phyloP scores from a whole-genome alignment of 106 monocot species.

The Alisma plantagoaquatica region DNA sequence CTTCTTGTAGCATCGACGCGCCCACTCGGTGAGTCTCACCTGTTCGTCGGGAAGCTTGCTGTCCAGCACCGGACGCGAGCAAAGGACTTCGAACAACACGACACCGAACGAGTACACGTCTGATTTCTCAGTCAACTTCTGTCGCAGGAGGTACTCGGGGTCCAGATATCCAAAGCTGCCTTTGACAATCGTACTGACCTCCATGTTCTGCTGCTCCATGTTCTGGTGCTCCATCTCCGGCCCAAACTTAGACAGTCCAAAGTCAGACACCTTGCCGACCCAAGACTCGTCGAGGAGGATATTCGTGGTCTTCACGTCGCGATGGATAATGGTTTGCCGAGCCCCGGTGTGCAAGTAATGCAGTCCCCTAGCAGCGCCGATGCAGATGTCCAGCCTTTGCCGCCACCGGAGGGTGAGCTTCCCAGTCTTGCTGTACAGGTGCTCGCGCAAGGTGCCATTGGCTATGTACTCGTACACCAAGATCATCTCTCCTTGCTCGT shows the following conservation, averaged over 20 bases:
- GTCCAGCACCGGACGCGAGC: slow-evolving; percentile 13
- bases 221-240: slow-evolving; percentile 9
- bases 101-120: slow-evolving; percentile 21
- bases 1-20: slow-evolving; percentile 11
- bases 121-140: slow-evolving; percentile 13
- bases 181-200: slow-evolving; percentile 36
- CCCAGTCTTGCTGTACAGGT: slow-evolving; percentile 19
- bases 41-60: slow-evolving; percentile 8
- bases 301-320: slow-evolving; percentile 38
- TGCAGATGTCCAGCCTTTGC: slow-evolving; percentile 36
- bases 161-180: slow-evolving; percentile 35
- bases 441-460: slow-evolving; percentile 24
- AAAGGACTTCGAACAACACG: slow-evolving; percentile 23
- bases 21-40: slow-evolving; percentile 30
- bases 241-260: slow-evolving; percentile 27
- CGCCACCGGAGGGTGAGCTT: slow-evolving; percentile 21
- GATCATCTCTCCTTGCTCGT: slow-evolving; percentile 31
- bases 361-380: slow-evolving; percentile 28
- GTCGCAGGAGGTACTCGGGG: slow-evolving; percentile 25
- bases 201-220: too few species aligned
- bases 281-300: slow-evolving; percentile 30
- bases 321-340: slow-evolving; percentile 31
- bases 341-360: slow-evolving; percentile 43
- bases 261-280: slow-evolving; percentile 41
- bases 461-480: slow-evolving; percentile 36